Evolutionary conservation across 768 basidiomycete genomes (phyloP), one percentile per base, ranked within the genome.

Genomic region (Calocybe cyanea): DNA sequence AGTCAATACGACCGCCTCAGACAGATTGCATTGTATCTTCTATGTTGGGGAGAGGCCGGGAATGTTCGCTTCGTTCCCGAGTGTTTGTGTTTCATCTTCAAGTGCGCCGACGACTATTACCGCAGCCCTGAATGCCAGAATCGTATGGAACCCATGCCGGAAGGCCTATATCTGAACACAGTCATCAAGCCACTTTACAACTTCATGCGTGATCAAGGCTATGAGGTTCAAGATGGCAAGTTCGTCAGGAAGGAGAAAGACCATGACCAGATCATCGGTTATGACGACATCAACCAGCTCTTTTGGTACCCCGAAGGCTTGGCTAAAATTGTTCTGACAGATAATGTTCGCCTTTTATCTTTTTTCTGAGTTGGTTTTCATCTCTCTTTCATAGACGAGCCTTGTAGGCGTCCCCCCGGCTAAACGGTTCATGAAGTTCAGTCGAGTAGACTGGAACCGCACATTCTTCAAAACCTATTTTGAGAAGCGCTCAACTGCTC

Each of bases 231-330:
- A 11, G 95, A 97, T 52, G 94, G 92, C 37, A 94, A 94, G 65
- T 97, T 95, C 64, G 87, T 98, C 20, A 73, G 92, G 48, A 81
- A 84, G 61, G 96, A 98, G 75, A 89, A 77, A 66, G 96, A 98
- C 58, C 96, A 98, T 66, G 81, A 92, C 50, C 74, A 92, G 56
- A 90, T 97, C 62, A 93, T 98, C 56, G 96, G 96, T n/a, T 99
- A 99, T 62, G 96, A 99, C 64, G 96, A 99, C 63, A 91, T 99
- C 70, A 99, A 99, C 64, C 96, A 99, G 60, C 72, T 98, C 18
- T 99, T 99, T 70, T 99, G 96, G 96, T 99, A 98, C 64, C 96
- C 96, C 2, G 96, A 99, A 64, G 96, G 96, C 41, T 77, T 99
- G 43, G 87, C 91, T 0, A 86, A 90, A 56, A 97, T 99, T 55